Evolutionary conservation across 768 basidiomycete species (phyloP), one percentile per base, ranked within the genome.

Genomic region (Psilocybe tampanensis): DNA sequence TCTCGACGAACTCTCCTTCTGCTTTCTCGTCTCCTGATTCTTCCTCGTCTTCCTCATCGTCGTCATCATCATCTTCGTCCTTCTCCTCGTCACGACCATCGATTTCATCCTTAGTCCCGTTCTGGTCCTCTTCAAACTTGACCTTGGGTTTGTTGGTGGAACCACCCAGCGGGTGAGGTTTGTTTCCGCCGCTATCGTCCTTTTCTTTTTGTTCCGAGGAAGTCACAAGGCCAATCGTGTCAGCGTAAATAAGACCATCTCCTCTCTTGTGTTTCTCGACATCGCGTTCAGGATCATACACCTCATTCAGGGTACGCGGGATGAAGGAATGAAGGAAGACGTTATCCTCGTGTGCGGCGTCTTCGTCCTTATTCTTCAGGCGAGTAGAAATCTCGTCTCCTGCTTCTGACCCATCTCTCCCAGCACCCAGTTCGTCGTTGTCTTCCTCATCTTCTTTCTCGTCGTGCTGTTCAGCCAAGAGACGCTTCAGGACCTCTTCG

Each of bases 251-350:
- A 36, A 97, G 79, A 24, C 79, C 81, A 48, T 89, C 85, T 7
- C 94, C 94, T 2, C 83, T 74, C 17, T 79, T 79, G 42, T 95
- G 76, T 18, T 82, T 81, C 33, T 86, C 92, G 11, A 94, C 88
- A 67, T 98, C 96, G 24, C 95, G 82, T 69, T 99, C 97, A 0
- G 95, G 94, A 70, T 98, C 94, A 68, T 89, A 92, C 8, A 99
- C 89, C 66, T 98, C 94, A 60, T 93, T 92, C 47, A 99, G 75
- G 21, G 86, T 88, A 32, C 95, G 86, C 13, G 97, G 97, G 62
- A 98, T 99, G 74, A 93, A 98, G 1, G 94, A 92, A 23, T 81
- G 81, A 69, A 94, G 73, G 78, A 99, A 99, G 12, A 98, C 86
- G 8, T 84, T 84, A 67, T 98, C 95, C 70, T 97, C 95, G 47